Base-by-base conservation (phyloP, 345 rosid species). In the Citrus inodora region DNA sequence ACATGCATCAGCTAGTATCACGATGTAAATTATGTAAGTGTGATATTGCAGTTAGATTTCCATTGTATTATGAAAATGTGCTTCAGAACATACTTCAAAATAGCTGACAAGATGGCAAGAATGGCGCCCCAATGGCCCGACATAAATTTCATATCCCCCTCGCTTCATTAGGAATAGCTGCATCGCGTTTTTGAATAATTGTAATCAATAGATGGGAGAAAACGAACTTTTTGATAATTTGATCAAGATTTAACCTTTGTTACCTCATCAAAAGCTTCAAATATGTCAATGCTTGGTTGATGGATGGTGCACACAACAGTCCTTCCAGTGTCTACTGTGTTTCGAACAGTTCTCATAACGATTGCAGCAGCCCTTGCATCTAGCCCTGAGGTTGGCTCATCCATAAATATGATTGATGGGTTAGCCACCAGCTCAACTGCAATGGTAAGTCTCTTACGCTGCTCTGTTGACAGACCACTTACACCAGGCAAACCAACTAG, bases 361-460 rank as follows among this genome's bases (percentile, higher is more conserved):
- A 86, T 86, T 33, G 91, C 89, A 13, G 91, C 91, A 17, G 89
- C 89, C 80, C 91, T 85, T 21, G 89, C 89, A 81, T 88, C 91
- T 24, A 86, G 78, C 33, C 91, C 89, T 0, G 90, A 78, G 3
- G 90, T 87, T 27, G 90, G 88, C 78, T 87, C 90, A 30, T 87
- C 90, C 88, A 87, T 80, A 76, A 85, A 85, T 53, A 85, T 85
- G n/a, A 84, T 85, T 0, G 88, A 83, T 14, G 90, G 90, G 78
- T 87, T 87, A n/a, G 88, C 90, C 58, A 87, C 90, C 2, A 87
- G 76, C 85, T 87, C 90, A 3, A 87, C 90, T 37, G 87, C 88
- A 32, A 87, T 82, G 69, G 90, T 87, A 22, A 87, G 78, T 76
- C 90, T 75, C 73, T 85, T 87, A 7, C 88, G 74, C 37, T 88